These are phyloP conservation scores for Osmanthus fragrans DNA, from an alignment of 257 asterid species.

Conservation along the genomic window DNA sequence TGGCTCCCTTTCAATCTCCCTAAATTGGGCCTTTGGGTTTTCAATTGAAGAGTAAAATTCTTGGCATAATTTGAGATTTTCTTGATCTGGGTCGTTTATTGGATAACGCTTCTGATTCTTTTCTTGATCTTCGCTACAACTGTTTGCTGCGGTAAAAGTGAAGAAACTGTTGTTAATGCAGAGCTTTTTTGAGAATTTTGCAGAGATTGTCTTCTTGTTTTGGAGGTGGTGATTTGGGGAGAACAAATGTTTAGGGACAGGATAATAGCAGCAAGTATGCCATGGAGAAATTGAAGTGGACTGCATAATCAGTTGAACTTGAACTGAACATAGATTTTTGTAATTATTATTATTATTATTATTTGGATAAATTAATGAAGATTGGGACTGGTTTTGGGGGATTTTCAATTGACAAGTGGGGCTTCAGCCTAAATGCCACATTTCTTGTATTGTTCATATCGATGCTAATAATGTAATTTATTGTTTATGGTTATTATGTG, in stretches of 20 bases:
- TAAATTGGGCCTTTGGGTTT: slow-evolving; percentile 30
- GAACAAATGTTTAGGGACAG: slow-evolving; percentile 51
- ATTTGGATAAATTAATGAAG: not conserved
- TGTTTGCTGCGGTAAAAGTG: slow-evolving; percentile 47
- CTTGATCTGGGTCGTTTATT: slow-evolving; percentile 26
- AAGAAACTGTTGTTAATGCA: slow-evolving; percentile 27
- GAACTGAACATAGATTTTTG: slow-evolving; percentile 22
- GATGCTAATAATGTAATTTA: no score
- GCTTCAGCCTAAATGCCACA: not conserved
- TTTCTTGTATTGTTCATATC: not conserved
- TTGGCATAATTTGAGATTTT: slow-evolving; percentile 30
- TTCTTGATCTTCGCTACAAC: slow-evolving; percentile 67
- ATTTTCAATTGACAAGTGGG: slow-evolving; percentile 1
- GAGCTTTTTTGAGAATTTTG: slow-evolving; percentile 22
- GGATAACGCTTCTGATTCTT: slow-evolving; percentile 28
- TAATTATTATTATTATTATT: not conserved
- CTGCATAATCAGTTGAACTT: slow-evolving; percentile 51
- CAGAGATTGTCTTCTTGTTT: slow-evolving; percentile 20
- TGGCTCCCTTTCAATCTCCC: slow-evolving; percentile 21
- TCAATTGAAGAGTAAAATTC: slow-evolving; percentile 43
- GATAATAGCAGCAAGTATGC: slow-evolving; percentile 57
- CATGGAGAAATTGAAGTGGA: slow-evolving; percentile 64
- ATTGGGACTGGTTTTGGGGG: slow-evolving; percentile 1
- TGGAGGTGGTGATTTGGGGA: slow-evolving; percentile 37
- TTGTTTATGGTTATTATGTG: no score